Base-by-base conservation (phyloP, 2,329 filamentous ascomycete species). In the Emmonsiellopsis sp. region DNA sequence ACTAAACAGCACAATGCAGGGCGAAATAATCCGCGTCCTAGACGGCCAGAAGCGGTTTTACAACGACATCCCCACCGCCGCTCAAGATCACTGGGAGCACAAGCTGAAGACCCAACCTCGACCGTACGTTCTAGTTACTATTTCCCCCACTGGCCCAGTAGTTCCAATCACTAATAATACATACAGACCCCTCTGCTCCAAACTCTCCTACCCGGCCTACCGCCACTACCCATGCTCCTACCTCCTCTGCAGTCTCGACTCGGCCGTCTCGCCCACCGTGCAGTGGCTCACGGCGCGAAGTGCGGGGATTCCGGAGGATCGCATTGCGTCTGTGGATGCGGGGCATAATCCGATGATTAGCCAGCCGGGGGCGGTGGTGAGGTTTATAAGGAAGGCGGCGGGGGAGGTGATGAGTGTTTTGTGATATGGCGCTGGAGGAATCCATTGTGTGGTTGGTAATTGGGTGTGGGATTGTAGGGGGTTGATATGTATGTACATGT, bases 201-300 rank as follows among this genome's bases (percentile, higher is more conserved):
- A 21, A 5, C 53, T 59, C 33, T 57, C 54, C 39, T 55, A 58
- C 46, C 50, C 54, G 2, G 57, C 56, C 5, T 59, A 58, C 51
- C 49, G 14, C 9, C 27, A 58, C 44, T 55, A 52, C 36, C 48
- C 51, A 32, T 49, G 14, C 31, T 55, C 54, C 14, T 57, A 59
- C 39, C 54, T 55, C 42, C 32, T 55, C 14, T 55, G 54, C 50
- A 49, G 37, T 5, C 39, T 32, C 17, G 53, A 59, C 46, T 36
- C 45, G 4, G 51, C 50, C 10, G 17, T 55, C 14, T 47, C 53
- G 8, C 46, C 11, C 14, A 53, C 51, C 6, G 10, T 52, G 37
- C 53, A 58, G 43, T 17, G 49, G 17, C 50, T 51, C 37, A 55
- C 57, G 52, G 48, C 50, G 1, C 34, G 43, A 6, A 34, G 17